Conservation (phyloP, 2,329 filamentous ascomycete species). For the Pseudonectria foliicola region DNA sequence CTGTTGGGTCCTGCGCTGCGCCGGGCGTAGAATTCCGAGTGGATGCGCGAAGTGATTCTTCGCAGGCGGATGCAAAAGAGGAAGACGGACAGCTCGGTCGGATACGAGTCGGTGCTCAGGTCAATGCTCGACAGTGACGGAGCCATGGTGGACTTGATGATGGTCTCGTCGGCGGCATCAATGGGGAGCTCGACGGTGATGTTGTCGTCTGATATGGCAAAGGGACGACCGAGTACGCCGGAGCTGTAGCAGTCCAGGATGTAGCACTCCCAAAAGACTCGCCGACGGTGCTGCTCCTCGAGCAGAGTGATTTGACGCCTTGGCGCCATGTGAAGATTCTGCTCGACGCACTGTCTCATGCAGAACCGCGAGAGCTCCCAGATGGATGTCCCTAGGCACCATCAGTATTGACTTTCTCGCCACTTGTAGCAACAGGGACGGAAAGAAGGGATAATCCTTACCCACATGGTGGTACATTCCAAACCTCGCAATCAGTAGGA, state of each 20-base stretch:
- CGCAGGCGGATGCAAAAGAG: slow-evolving; percentile 31
- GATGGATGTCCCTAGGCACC: slow-evolving; percentile 13
- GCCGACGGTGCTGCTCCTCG: slow-evolving; percentile 8
- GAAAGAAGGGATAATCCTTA: too few species aligned
- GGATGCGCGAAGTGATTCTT: slow-evolving; percentile 33
- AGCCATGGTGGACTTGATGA: background rate
- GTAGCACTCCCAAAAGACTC: slow-evolving; percentile 18
- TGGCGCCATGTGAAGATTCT: slow-evolving; percentile 4
- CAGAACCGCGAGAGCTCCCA: slow-evolving; percentile 13
- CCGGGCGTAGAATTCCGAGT: slow-evolving; percentile 20
- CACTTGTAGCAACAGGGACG: too few species aligned
- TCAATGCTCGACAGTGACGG: background rate
- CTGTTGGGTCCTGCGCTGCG: background rate
- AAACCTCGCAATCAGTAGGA: slow-evolving; percentile 12
- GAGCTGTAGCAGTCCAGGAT: slow-evolving; percentile 15
- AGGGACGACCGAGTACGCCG: slow-evolving; percentile 8
- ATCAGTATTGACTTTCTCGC: too few species aligned
- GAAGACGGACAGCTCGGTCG: slow-evolving; percentile 23
- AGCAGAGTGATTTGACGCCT: slow-evolving; percentile 1
- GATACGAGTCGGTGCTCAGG: background rate
- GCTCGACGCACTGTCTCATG: slow-evolving; percentile 13
- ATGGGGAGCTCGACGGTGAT: slow-evolving; percentile 9
- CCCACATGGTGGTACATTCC: slow-evolving; percentile 17
- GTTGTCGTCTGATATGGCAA: slow-evolving; percentile 12
- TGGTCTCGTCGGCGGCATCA: slow-evolving; percentile 10